A percentile compares a stretch with the other conserved stretches of the same genome.
These are phyloP conservation scores for Vishniacozyma victoriae DNA, from an alignment of 768 basidiomycete genomes.

Conservation along the genomic window DNA sequence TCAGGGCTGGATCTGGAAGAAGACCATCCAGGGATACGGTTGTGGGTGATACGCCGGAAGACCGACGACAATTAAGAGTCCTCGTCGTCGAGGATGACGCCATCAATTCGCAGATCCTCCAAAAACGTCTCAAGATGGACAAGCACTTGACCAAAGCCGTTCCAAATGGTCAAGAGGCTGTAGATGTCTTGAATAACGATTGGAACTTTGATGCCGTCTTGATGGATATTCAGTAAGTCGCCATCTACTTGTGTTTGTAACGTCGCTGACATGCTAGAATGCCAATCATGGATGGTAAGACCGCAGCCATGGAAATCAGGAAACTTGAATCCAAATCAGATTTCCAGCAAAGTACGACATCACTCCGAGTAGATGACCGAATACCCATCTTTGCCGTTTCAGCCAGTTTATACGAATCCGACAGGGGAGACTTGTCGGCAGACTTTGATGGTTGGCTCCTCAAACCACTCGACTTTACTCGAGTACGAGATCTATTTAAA, in stretches of 20 bases:
- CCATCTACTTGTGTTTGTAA: not conserved
- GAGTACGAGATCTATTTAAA: slow-evolving; percentile 57
- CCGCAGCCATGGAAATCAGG: slow-evolving; percentile 64
- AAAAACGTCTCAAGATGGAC: slow-evolving; percentile 61
- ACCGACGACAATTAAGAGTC: slow-evolving; percentile 12
- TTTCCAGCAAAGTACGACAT: slow-evolving; percentile 1
- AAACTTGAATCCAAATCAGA: slow-evolving; percentile 52
- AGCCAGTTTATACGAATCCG: slow-evolving; percentile 60
- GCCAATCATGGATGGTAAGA: slow-evolving; percentile 72
- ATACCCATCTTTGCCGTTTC: slow-evolving; percentile 79
- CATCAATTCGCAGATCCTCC: slow-evolving; percentile 66
- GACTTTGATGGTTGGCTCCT: slow-evolving; percentile 78
- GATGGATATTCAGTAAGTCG: slow-evolving; percentile 74
- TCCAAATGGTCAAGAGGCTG: slow-evolving; percentile 69
- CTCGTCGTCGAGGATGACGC: slow-evolving; percentile 57
- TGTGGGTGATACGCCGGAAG: not conserved
- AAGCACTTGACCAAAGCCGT: slow-evolving; percentile 63
- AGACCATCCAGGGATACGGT: no score
- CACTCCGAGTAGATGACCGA: slow-evolving; percentile 54
- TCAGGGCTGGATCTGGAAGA: not conserved
- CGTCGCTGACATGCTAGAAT: slow-evolving; percentile 52
- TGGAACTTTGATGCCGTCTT: slow-evolving; percentile 64
- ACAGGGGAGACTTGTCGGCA: slow-evolving; percentile 54
- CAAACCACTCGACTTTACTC: slow-evolving; percentile 73
- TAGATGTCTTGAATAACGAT: slow-evolving; percentile 58